Evolutionary conservation across 345 rosid species (phyloP), one percentile per base, ranked within the genome.

Genomic region (Garcia nutans): DNA sequence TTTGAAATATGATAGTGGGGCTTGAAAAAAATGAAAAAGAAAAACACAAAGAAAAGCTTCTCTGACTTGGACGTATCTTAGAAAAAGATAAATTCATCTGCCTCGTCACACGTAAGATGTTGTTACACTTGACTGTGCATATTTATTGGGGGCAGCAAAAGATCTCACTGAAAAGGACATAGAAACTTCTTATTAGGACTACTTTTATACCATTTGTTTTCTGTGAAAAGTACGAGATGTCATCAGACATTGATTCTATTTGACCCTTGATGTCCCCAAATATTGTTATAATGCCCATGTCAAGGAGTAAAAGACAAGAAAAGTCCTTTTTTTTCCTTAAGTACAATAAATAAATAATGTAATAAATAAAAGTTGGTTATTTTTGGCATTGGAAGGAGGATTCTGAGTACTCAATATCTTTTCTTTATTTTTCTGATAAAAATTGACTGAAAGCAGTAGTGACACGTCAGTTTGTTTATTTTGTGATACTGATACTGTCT

Each of bases 201-300:
- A 60, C 70, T 63, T 28, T 63, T 66, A 20, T 33, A 59, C 5
- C 45, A 15, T 47, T 77, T 69, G 73, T 80, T 83, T 77, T 41
- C 52, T 68, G 68, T 26, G 59, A 81, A 81, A 79, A 79, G 85
- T 76, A 71, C 85, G 52, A 79, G 75, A 56, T 58, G 6, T 37
- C 41, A 64, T 44, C 74, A 71, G 85, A 81, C 82, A 73, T 65
- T 68, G 86, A 84, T 78, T 76, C 80, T 60, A 74, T 64, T 78
- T 28, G 74, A 47, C 55, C 74, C 57, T 44, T 50, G 1, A 15
- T 74, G 70, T 52, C 68, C 11, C 22, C 20, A 65, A 56, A 15
- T 23, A 10, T 5, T 24, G 13, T 5, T 2, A 10, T 9, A 10
- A 2, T 73, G 76, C 55, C 6, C 6, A 22, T 12, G 65, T 23